Percentiles rank a stretch among this genome's conserved stretches.
Evolutionary conservation across 2,329 filamentous ascomycete species (phyloP).

Genomic region (Aspergillus terreus): DNA sequence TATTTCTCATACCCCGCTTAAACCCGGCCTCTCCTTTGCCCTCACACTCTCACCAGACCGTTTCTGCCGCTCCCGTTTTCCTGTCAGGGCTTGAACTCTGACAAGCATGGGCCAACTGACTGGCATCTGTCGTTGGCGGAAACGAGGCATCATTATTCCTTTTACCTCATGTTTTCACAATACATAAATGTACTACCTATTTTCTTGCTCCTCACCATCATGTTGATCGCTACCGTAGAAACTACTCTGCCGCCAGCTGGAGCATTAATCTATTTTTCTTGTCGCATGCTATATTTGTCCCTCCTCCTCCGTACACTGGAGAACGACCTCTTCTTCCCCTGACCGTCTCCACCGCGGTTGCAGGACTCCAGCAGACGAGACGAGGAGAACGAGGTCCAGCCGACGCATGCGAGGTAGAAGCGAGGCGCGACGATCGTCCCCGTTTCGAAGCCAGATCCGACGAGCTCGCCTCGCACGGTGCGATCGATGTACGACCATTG

Average conservation of each 20-base stretch:
- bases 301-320: neutral
- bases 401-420: neutral
- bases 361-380: neutral
- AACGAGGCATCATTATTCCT: no score
- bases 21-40: slow-evolving; percentile 7
- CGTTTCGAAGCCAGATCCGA: neutral
- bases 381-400: neutral
- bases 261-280: slow-evolving; percentile 6
- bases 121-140: no score
- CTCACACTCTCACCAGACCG: slow-evolving; percentile 13
- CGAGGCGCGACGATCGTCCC: neutral
- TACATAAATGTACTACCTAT: neutral
- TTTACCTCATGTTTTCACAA: no score
- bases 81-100: slow-evolving; percentile 23
- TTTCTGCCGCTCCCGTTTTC: slow-evolving; percentile 24
- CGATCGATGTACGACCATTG: neutral
- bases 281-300: neutral
- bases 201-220: neutral
- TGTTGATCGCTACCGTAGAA: neutral
- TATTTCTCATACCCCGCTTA: neutral
- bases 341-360: slow-evolving; percentile 2
- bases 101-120: slow-evolving; percentile 19
- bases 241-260: neutral
- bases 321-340: neutral
- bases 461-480: neutral